Percentiles rank a stretch among this genome's conserved stretches.
Evolutionary conservation across 331 rosid species (phyloP).

Genomic region (Cydonia oblonga): DNA sequence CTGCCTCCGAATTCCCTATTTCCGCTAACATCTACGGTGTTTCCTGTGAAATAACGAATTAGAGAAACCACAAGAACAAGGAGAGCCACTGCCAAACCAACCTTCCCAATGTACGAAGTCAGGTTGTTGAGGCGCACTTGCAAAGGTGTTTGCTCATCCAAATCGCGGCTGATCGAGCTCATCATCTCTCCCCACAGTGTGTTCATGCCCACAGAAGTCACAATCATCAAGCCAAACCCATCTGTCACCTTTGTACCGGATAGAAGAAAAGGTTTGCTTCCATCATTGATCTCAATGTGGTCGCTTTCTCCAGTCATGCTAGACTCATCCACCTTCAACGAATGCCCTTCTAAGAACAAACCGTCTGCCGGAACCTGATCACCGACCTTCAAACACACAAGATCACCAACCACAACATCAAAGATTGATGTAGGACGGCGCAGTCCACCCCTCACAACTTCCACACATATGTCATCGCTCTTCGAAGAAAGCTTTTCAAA

Average conservation of each 20-base stretch:
- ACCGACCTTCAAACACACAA: constrained; percentile 26
- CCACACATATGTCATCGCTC: constrained; percentile 13
- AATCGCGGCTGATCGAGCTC: constrained; percentile 20
- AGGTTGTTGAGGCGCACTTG: constrained; percentile 30
- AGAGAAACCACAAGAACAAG: constrained; percentile 21
- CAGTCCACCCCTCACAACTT: constrained; percentile 21
- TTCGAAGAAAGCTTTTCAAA: constrained; percentile 25
- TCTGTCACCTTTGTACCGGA: constrained; percentile 34
- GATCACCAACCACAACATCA: constrained; percentile 28
- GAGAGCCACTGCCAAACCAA: constrained; percentile 19
- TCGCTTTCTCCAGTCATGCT: constrained; percentile 35
- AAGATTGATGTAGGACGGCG: constrained; percentile 18
- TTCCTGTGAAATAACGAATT: constrained; percentile 29
- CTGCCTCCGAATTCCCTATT: constrained; percentile 19
- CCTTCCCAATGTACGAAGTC: constrained; percentile 21
- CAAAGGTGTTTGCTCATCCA: constrained; percentile 25
- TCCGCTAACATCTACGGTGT: constrained; percentile 19
- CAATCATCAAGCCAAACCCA: constrained; percentile 32
- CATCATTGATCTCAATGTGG: constrained; percentile 5
- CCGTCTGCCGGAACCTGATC: constrained; percentile 26
- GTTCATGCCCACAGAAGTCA: constrained; percentile 24
- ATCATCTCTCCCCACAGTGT: constrained; percentile 26
- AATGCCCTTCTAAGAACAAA: constrained; percentile 26
- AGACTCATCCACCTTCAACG: constrained; percentile 30
- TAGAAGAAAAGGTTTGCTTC: constrained; percentile 17